These are phyloP conservation scores for Chalciporus piperatus DNA, from an alignment of 768 basidiomycete genomes.

Conservation along the genomic window DNA sequence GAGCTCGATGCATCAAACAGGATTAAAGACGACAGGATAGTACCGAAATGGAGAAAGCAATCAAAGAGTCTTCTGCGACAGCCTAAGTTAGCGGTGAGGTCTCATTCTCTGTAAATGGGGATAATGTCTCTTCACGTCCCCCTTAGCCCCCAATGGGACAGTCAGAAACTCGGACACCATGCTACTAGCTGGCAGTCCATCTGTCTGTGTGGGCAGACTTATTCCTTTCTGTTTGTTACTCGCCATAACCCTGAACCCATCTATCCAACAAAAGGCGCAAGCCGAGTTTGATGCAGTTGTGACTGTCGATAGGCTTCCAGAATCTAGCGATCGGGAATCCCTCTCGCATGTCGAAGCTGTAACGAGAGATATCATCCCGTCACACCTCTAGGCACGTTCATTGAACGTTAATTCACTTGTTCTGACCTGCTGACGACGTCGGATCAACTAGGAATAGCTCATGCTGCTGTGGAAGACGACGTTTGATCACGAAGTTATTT, in stretches of 20 bases:
- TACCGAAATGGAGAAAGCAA: neutral
- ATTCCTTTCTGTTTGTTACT: slow-evolving; percentile 6
- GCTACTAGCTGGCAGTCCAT: neutral
- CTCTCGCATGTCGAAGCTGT: slow-evolving; percentile 14
- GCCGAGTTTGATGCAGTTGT: slow-evolving; percentile 12
- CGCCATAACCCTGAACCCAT: slow-evolving; percentile 16
- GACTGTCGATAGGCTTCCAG: slow-evolving; percentile 6
- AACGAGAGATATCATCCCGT: slow-evolving; percentile 23
- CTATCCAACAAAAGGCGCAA: slow-evolving; percentile 12
- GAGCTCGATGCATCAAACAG: slow-evolving; percentile 20
- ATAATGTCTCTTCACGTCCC: too few species aligned
- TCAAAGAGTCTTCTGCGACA: slow-evolving; percentile 7
- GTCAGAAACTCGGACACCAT: neutral
- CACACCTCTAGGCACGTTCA: slow-evolving; percentile 21
- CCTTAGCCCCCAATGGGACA: slow-evolving; percentile 4
- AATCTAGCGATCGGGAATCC: slow-evolving; percentile 7
- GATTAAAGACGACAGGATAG: neutral
- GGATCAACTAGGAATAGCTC: neutral
- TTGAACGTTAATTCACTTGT: neutral
- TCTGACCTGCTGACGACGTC: neutral
- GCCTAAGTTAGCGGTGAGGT: slow-evolving; percentile 10
- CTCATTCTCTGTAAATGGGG: neutral
- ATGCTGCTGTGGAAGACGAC: slow-evolving; percentile 5
- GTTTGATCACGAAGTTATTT: slow-evolving; percentile 9
- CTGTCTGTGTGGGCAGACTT: slow-evolving; percentile 5